Evolutionary conservation across 352 stramenopile species (phyloP).

Genomic region (Phytophthora foliorum): DNA sequence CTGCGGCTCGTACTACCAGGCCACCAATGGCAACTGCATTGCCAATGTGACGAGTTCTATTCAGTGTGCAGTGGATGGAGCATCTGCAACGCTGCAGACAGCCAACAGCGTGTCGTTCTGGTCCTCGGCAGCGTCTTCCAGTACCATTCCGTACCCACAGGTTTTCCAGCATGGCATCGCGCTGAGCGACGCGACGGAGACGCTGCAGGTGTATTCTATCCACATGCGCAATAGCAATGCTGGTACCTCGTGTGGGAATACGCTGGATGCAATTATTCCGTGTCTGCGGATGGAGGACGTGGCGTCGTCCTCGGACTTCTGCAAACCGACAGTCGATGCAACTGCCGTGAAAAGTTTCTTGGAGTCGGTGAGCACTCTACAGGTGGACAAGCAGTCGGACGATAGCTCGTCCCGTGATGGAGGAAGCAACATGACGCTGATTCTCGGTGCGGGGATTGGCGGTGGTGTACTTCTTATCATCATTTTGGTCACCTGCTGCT

Average conservation of each 20-base stretch:
- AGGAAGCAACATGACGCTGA: constrained; percentile 17
- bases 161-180: constrained; percentile 42
- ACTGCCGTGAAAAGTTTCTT: constrained; percentile 40
- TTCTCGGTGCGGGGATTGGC: constrained; percentile 25
- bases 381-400: constrained; percentile 24
- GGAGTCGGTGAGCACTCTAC: constrained; percentile 14
- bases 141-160: constrained; percentile 50
- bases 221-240: constrained; percentile 47
- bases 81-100: constrained; percentile 8
- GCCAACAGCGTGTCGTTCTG: constrained; percentile 42
- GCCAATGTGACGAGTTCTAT: constrained; percentile 28
- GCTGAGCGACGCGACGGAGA: constrained; percentile 12
- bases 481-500: constrained; percentile 25
- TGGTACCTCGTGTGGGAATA: constrained; percentile 33
- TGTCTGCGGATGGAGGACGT: constrained; percentile 42
- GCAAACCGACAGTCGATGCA: constrained; percentile 45
- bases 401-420: neutral
- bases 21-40: constrained; percentile 44
- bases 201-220: constrained; percentile 46
- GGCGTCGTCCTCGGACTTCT: constrained; percentile 30
- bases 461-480: constrained; percentile 28
- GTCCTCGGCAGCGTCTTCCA: constrained; percentile 44
- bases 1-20: constrained; percentile 47
- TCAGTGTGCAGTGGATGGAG: constrained; percentile 45
- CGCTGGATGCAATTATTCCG: constrained; percentile 54